Base-by-base conservation (phyloP, 768 basidiomycete species). In the Lentinula lateritia region DNA sequence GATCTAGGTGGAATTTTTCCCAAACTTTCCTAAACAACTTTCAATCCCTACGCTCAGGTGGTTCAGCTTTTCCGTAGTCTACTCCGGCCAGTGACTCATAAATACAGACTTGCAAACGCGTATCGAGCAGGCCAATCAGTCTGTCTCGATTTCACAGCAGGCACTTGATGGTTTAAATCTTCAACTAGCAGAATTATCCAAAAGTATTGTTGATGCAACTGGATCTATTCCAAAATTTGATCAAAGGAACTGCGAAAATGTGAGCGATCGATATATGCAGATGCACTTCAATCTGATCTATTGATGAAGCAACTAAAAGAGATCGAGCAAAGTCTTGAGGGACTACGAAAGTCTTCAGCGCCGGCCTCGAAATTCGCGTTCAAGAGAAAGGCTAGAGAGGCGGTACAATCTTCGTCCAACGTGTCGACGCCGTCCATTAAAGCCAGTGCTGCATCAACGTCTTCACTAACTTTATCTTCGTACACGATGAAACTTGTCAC, bases 181-280 rank as follows among this genome's bases (percentile, higher is more conserved):
- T 8, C 82, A 83, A 45, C 70, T 88, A 18, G 80, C 85, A 3
- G 83, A 81, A 62, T 71, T 91, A 48, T 77, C 83, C 48, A 92
- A 87, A 66, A 76, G 76, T 23, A 77, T 93, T 16, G 75, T 79
- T 6, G 88, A 86, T 68, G 89, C 87, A 5, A 84, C 82, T 8
- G 80, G 80, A 6, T 83, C 80, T 61, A 73, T 93, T 50, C 87
- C 90, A 4, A 76, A 80, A 42, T 91, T 90, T 68, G 89, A 92
- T 71, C 90, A 89, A 68, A 80, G 86, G 58, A 86, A 86, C 67
- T 88, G 80, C 68, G 88, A 89, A 70, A 73, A 76, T 66, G 90
- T 91, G 65, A 58, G 85, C 76, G 28, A 57, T 48, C 23, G 36
- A 16, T 58, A 12, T 20, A 53, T 41, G 45, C 36, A 59, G 41